Percentiles rank a stretch among this genome's conserved stretches.
Evolutionary conservation across 2,329 filamentous ascomycete species (phyloP).

Genomic region (Pestalotiopsis sp.): DNA sequence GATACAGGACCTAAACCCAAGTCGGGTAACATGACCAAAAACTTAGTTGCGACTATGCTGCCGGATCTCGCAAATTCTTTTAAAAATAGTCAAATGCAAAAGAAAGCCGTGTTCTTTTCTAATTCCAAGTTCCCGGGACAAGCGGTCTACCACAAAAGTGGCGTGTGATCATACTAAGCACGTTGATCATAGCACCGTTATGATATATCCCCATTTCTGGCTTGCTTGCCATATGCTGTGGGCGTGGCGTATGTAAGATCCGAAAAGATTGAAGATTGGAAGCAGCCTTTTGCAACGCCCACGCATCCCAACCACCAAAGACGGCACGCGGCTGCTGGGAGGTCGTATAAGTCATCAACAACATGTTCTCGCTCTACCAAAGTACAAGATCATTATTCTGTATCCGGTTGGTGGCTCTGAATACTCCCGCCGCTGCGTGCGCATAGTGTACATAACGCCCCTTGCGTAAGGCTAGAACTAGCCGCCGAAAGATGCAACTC

Average conservation of each 20-base stretch:
- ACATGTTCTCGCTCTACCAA: background rate
- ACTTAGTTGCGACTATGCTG: background rate
- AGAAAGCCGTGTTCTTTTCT: background rate
- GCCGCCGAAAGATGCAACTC: too few species aligned
- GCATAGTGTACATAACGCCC: too few species aligned
- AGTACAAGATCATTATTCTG: background rate
- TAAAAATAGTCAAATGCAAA: constrained; percentile 2
- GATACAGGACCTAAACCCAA: background rate
- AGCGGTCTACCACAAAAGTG: background rate
- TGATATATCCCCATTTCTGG: background rate
- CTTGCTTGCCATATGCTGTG: background rate
- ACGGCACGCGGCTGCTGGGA: background rate
- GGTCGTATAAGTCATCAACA: background rate
- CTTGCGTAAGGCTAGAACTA: too few species aligned
- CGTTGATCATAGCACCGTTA: background rate
- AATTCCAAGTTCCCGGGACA: constrained; percentile 4
- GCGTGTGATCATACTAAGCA: background rate
- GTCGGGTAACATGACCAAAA: background rate
- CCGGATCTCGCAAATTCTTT: background rate
- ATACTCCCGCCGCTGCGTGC: too few species aligned
- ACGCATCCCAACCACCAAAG: background rate
- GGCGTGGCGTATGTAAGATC: background rate
- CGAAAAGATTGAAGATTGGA: background rate
- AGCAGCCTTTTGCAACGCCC: background rate
- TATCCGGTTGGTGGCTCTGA: background rate